A percentile compares a stretch with the other conserved stretches of the same genome.
Conservation (phyloP, 2,329 filamentous ascomycete species). For the Penicillium oxalicum region DNA sequence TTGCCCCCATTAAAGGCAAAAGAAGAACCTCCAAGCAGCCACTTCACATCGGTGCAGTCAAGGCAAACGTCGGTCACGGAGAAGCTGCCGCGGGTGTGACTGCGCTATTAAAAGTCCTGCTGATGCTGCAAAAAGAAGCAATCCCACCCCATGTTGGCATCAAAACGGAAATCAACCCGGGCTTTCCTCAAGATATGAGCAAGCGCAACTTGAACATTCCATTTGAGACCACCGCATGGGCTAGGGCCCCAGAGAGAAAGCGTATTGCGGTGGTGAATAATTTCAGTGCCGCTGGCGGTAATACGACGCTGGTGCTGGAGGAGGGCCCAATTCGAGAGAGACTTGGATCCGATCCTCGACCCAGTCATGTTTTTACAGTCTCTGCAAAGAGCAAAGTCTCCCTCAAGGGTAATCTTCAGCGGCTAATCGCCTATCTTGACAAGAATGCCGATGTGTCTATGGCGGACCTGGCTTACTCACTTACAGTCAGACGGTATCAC, state of each 20-base stretch:
- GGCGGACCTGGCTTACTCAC: slow-evolving; percentile 55
- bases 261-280: not conserved
- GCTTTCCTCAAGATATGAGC: slow-evolving; percentile 24
- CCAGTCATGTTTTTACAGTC: slow-evolving; percentile 49
- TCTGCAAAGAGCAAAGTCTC: slow-evolving; percentile 48
- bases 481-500: slow-evolving; percentile 58
- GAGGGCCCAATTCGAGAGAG: not conserved
- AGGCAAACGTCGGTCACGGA: slow-evolving; percentile 43
- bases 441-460: slow-evolving; percentile 45
- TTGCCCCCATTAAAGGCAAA: not conserved
- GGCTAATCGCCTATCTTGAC: slow-evolving; percentile 49
- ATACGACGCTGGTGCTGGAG: not conserved
- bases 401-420: slow-evolving; percentile 48
- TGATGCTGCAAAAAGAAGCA: slow-evolving; percentile 58
- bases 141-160: slow-evolving; percentile 64
- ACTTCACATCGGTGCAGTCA: slow-evolving; percentile 18
- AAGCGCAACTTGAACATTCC: slow-evolving; percentile 26
- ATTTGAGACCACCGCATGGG: slow-evolving; percentile 31
- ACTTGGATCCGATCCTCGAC: slow-evolving; percentile 45
- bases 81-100: slow-evolving; percentile 27
- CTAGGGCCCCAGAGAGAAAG: not conserved
- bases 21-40: not conserved
- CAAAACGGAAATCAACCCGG: slow-evolving; percentile 42
- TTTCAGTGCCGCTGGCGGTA: not conserved
- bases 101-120: slow-evolving; percentile 54